Base-by-base conservation (phyloP, 768 basidiomycete species). In the Psilocybe tampanensis region DNA sequence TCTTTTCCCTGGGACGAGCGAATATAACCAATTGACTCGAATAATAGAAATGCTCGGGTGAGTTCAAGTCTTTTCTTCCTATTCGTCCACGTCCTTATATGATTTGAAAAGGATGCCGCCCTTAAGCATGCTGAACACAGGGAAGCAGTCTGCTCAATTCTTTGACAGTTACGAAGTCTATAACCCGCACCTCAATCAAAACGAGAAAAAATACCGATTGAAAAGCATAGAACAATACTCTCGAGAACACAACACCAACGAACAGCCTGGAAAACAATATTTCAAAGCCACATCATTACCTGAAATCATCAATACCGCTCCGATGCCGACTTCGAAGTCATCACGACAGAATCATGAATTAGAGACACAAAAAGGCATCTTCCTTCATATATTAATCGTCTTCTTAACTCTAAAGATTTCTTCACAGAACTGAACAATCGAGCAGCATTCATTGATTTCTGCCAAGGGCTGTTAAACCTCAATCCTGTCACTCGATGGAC, bases 31-130 rank as follows among this genome's bases (percentile, higher is more conserved):
- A 70, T 82, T 98, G 53, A 95, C 93, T 19, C 82, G 97, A 56
- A 98, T 99, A 52, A 88, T 97, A 29, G 97, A 98, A 66, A 98
- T 98, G 95, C 86, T 99, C 22, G 97, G 97, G 95, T 96, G 71
- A 32, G 92, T 79, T 17, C 47, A 29, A 24, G 56, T n/a, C 19
- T 21, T 26, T 54, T 48, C 32, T 32, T 24, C 34, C 51, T 32
- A 13, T 43, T 44, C 18, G 49, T 55, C 34, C 32, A 4, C 5
- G 29, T 58, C 52, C 54, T 44, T 32, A 44, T 49, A 22, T 53
- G n/a, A 2, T 11, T 61, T 62, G 26, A 45, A 13, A 69, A 97
- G 95, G 47, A 81, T 88, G 77, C 96, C 97, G 23, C 95, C 97
- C 3, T 73, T 83, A 53, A 92, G 92, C 73, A 94, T 98, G 87